Evolutionary conservation across 768 basidiomycete species (phyloP).

Genomic region (Mycena kentingensis): DNA sequence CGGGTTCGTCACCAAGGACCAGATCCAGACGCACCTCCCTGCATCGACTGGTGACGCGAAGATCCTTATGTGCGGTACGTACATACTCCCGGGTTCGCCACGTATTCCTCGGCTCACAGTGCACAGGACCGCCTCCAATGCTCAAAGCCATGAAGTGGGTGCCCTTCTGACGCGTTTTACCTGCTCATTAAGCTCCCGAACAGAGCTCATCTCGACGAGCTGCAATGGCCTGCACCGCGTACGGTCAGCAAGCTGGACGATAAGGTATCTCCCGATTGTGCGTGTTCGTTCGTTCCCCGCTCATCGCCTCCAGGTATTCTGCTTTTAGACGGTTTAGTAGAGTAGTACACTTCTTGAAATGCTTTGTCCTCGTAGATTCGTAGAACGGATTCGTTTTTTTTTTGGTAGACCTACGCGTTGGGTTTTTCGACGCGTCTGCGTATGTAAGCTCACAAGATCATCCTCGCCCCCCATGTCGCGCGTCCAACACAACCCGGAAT

Average conservation of each 20-base stretch:
- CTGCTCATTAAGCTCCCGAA: conserved; percentile 3
- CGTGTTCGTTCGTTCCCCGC: conserved; percentile 12
- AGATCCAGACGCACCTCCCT: conserved; percentile 85
- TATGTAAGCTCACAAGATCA: too few species aligned
- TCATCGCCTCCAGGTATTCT: conserved; percentile 1
- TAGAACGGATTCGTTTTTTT: conserved; percentile 3
- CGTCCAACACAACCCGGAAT: conserved; percentile 41
- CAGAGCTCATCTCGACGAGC: conserved; percentile 86
- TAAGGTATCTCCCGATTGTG: too few species aligned
- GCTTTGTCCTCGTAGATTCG: too few species aligned
- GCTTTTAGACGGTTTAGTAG: too few species aligned
- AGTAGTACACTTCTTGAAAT: too few species aligned
- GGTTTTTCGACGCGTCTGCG: too few species aligned
- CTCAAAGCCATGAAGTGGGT: conserved; percentile 55
- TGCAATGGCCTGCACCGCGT: conserved; percentile 85
- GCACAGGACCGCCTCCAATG: conserved; percentile 61
- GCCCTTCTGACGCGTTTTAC: conserved; percentile 1
- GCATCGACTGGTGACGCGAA: conserved; percentile 66
- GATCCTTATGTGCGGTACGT: conserved; percentile 79
- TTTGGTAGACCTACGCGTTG: conserved; percentile 26
- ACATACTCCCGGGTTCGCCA: not conserved
- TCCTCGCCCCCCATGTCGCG: not conserved
- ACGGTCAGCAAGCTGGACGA: conserved; percentile 93
- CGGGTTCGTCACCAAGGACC: conserved; percentile 92
- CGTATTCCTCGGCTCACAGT: conserved; percentile 1